These are phyloP conservation scores for Arthrinium phaeospermum DNA, from an alignment of 2,329 filamentous ascomycete genomes.

Conservation along the genomic window DNA sequence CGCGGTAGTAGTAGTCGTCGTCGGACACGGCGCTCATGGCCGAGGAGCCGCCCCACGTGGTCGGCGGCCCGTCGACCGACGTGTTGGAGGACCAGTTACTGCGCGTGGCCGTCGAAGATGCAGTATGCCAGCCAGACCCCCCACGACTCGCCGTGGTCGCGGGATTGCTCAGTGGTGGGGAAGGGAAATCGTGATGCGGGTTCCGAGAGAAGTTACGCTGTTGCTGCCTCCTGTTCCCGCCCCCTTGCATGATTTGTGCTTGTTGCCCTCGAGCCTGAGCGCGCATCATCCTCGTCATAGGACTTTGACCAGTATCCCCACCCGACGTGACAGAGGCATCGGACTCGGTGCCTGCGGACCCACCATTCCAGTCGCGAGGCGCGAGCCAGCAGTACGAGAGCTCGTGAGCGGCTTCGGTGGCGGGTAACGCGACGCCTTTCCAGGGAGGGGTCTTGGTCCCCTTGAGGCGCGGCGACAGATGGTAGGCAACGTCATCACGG, in stretches of 20 bases:
- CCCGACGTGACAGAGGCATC: conserved; percentile 26
- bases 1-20: conserved; percentile 27
- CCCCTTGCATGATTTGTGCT: neutral
- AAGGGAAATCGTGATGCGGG: conserved; percentile 28
- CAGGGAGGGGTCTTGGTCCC: conserved; percentile 61
- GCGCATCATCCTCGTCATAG: conserved; percentile 35
- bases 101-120: conserved; percentile 22
- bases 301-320: conserved; percentile 24
- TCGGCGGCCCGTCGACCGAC: conserved; percentile 24
- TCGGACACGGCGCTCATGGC: conserved; percentile 37
- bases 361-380: conserved; percentile 44
- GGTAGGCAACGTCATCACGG: conserved; percentile 59
- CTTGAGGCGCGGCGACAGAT: conserved; percentile 59
- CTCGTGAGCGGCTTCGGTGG: conserved; percentile 51
- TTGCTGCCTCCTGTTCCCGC: neutral
- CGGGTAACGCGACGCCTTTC: conserved; percentile 43
- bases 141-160: conserved; percentile 25
- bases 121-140: conserved; percentile 28
- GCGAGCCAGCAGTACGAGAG: conserved; percentile 59
- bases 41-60: conserved; percentile 37
- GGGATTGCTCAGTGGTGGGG: conserved; percentile 28
- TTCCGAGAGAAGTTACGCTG: neutral
- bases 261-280: conserved; percentile 23
- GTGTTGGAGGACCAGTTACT: conserved; percentile 30
- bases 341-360: neutral